Percentiles rank a stretch among this genome's conserved stretches.
Evolutionary conservation across 176 grass and related monocot species (phyloP).

Genomic region (Eleusine indica): DNA sequence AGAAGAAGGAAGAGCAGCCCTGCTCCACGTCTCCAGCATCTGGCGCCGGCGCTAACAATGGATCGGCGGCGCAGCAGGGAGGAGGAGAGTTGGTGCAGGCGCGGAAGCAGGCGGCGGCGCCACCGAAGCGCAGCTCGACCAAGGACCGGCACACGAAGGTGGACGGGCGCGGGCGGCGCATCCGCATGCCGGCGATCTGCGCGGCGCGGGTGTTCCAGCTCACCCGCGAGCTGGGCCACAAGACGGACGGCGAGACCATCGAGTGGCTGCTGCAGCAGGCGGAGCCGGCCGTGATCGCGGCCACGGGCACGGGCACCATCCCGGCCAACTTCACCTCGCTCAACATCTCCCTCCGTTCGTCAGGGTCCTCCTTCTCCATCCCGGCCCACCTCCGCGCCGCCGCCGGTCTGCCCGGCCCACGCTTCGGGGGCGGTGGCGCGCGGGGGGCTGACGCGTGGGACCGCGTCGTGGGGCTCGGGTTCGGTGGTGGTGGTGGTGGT

Average conservation of each 20-base stretch:
- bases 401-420: constrained; percentile 27
- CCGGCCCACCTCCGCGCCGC: constrained; percentile 57
- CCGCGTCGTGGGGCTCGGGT: constrained; percentile 63
- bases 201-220: constrained; percentile 96
- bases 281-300: constrained; percentile 88
- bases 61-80: constrained; percentile 8
- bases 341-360: constrained; percentile 95
- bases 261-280: constrained; percentile 99
- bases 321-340: constrained; percentile 97
- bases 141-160: constrained; percentile 98
- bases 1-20: constrained; percentile 78
- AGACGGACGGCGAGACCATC: constrained; percentile 96
- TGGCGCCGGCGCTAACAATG: constrained; percentile 24
- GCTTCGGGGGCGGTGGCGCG: constrained; percentile 11
- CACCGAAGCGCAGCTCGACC: constrained; percentile 72
- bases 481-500: constrained; percentile 31
- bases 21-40: constrained; percentile 64
- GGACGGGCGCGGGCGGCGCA: constrained; percentile 85
- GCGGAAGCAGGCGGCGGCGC: constrained; percentile 47
- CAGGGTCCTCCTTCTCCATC: constrained; percentile 67
- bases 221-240: constrained; percentile 90
- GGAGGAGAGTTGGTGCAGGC: constrained; percentile 38
- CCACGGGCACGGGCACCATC: constrained; percentile 93
- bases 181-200: constrained; percentile 96
- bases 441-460: constrained; percentile 56